A percentile compares a stretch with the other conserved stretches of the same genome.
phyloP scores from a whole-genome alignment of 2,329 filamentous ascomycete genomes.

The Aureobasidium melanogenum region DNA sequence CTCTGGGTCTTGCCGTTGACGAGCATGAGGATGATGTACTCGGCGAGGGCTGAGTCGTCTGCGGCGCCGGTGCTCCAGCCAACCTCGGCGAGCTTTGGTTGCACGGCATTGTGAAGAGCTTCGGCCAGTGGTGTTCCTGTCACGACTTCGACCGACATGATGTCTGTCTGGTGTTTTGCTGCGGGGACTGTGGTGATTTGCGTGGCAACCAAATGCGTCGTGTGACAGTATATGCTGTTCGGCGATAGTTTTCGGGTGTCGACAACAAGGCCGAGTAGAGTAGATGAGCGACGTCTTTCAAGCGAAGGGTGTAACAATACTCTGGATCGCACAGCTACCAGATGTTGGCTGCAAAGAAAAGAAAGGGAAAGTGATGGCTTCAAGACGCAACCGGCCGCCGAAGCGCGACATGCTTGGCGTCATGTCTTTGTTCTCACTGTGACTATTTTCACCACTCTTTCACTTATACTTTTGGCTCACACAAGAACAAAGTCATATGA shows the following conservation, averaged over 20 bases:
- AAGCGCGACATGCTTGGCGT: not conserved
- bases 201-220: not conserved
- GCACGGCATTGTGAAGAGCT: conserved; percentile 71
- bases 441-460: not conserved
- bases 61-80: conserved; percentile 82
- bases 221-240: not conserved
- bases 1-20: conserved; percentile 89
- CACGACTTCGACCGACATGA: conserved; percentile 69
- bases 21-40: conserved; percentile 97
- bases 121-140: conserved; percentile 76
- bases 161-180: conserved; percentile 6
- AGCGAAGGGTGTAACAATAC: conserved; percentile 2
- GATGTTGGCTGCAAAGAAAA: not conserved
- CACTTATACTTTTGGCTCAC: not conserved
- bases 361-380: conserved; percentile 1
- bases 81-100: conserved; percentile 84
- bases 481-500: not conserved
- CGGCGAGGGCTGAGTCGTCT: conserved; percentile 73
- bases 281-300: not conserved
- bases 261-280: not conserved
- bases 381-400: conserved; percentile 1
- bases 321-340: not conserved
- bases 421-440: not conserved
- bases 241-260: not conserved
- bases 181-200: not conserved